Evolutionary conservation across 148 eudicot species (phyloP).

Genomic region (Vaccinium myrtillus): DNA sequence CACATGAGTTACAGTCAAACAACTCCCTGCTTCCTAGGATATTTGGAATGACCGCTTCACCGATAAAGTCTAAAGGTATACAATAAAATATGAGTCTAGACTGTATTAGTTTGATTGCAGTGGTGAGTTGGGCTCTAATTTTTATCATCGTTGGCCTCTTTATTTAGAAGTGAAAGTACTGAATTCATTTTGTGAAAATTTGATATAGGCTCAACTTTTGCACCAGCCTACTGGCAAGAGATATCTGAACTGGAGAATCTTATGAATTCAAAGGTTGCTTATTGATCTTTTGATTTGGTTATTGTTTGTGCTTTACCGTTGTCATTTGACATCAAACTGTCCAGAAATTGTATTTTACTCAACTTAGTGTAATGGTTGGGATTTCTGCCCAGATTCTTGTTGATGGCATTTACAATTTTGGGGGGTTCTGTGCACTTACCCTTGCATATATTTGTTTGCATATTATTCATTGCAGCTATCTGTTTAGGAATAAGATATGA

Average conservation of each 20-base stretch:
- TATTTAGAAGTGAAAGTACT: neutral
- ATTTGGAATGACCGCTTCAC: constrained; percentile 97
- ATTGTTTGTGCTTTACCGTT: neutral
- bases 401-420: neutral
- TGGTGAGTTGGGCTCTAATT: neutral
- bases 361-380: neutral
- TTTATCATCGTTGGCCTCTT: neutral
- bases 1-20: constrained; percentile 27
- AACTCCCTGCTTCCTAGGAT: constrained; percentile 67
- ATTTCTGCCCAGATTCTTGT: neutral
- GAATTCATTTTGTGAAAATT: constrained; percentile 6
- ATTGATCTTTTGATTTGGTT: constrained; percentile 3
- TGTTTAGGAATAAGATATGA: neutral
- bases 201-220: constrained; percentile 44
- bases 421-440: neutral
- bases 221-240: constrained; percentile 49
- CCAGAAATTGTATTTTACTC: neutral
- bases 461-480: neutral
- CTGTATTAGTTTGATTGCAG: neutral
- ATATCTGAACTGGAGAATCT: constrained; percentile 68
- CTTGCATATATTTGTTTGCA: neutral
- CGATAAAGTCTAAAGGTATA: constrained; percentile 70
- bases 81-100: constrained; percentile 10
- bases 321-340: neutral
- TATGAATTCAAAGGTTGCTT: constrained; percentile 70